A percentile compares a stretch with the other conserved stretches of the same genome.
Evolutionary conservation across 2,329 filamentous ascomycete species (phyloP).

Genomic region (Hymenoscyphus scutula): DNA sequence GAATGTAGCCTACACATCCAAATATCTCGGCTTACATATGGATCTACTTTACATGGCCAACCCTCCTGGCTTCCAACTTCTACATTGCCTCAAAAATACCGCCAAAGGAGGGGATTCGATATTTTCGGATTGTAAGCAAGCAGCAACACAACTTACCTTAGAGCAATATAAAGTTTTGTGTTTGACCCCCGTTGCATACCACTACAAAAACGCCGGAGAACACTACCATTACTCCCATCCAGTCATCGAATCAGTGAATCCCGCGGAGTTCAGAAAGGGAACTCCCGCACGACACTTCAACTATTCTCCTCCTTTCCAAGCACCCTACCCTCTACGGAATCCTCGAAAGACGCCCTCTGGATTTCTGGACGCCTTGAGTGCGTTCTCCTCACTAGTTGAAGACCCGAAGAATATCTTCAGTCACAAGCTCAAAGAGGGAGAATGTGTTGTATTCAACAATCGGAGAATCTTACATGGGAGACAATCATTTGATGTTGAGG

Average conservation of each 20-base stretch:
- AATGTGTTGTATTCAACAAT: slow-evolving; percentile 95
- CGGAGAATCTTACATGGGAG: slow-evolving; percentile 80
- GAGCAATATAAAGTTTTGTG: slow-evolving; percentile 41
- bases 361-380: slow-evolving; percentile 43
- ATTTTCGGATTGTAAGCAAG: slow-evolving; percentile 74
- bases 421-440: slow-evolving; percentile 72
- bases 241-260: slow-evolving; percentile 46
- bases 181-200: slow-evolving; percentile 52
- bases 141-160: slow-evolving; percentile 45
- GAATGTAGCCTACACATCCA: slow-evolving; percentile 87
- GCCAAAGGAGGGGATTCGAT: slow-evolving; percentile 79
- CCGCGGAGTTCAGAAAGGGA: not conserved
- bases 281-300: slow-evolving; percentile 42
- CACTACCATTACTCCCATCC: slow-evolving; percentile 59
- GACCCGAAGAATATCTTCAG: slow-evolving; percentile 59
- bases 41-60: slow-evolving; percentile 84
- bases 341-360: slow-evolving; percentile 18
- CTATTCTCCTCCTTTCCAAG: slow-evolving; percentile 83
- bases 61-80: slow-evolving; percentile 77
- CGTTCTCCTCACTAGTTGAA: slow-evolving; percentile 61
- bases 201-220: slow-evolving; percentile 65
- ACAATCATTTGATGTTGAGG: slow-evolving; percentile 64
- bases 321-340: slow-evolving; percentile 32
- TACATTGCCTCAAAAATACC: slow-evolving; percentile 84
- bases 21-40: slow-evolving; percentile 85